A percentile compares a stretch with the other conserved stretches of the same genome.
phyloP scores from a whole-genome alignment of 164 flowering plant species.

The Dillenia suffruticosa region DNA sequence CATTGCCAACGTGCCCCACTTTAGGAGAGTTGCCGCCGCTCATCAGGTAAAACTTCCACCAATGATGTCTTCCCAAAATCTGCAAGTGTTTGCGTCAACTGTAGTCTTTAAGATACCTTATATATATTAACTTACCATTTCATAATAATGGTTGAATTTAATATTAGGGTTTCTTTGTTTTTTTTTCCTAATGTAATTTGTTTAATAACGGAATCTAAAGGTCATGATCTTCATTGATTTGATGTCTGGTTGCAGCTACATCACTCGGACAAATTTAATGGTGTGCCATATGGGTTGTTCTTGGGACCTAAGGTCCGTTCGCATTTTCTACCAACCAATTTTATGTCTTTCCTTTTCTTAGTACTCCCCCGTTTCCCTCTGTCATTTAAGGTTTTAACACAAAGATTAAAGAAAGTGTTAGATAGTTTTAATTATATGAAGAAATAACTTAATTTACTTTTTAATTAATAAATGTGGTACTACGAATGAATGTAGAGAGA shows the following conservation, averaged over 20 bases:
- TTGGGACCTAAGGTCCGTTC: constrained; percentile 72
- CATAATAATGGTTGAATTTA: no score
- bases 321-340: background rate
- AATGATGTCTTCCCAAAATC: no score
- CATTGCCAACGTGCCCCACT: constrained; percentile 85
- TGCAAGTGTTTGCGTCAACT: no score
- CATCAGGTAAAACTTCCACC: constrained; percentile 52
- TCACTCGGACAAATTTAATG: constrained; percentile 81
- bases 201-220: no score
- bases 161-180: no score
- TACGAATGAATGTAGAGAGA: no score
- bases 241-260: constrained; percentile 50
- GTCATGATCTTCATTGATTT: background rate
- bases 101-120: no score
- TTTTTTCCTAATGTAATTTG: constrained; percentile 9
- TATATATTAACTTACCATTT: no score
- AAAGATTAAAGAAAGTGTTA: no score
- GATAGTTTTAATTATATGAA: background rate
- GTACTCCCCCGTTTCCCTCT: no score
- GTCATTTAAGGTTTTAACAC: no score
- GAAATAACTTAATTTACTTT: background rate
- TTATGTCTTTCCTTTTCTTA: no score
- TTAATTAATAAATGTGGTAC: background rate
- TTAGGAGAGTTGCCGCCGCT: constrained; percentile 82
- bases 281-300: constrained; percentile 95